Evolutionary conservation across 441 rosid species (phyloP).

Genomic region (Corymbia citriodora): DNA sequence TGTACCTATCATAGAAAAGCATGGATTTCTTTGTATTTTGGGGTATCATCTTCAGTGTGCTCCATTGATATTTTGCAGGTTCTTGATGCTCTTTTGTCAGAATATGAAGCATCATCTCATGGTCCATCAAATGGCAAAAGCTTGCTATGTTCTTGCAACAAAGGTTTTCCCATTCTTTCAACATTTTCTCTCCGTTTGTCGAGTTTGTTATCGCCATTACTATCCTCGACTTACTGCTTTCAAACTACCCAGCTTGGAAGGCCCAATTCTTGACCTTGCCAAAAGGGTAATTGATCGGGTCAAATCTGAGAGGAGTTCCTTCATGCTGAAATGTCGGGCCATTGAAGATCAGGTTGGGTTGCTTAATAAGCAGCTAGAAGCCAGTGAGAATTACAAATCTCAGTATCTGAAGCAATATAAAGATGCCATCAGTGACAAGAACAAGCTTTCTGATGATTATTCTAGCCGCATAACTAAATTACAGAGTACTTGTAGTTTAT

Average conservation of each 20-base stretch:
- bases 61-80: constrained; percentile 37
- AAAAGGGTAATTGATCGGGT: constrained; percentile 75
- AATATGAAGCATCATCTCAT: constrained; percentile 68
- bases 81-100: constrained; percentile 71
- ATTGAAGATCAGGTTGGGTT: constrained; percentile 83
- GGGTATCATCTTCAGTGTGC: not conserved
- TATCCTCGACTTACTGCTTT: not conserved
- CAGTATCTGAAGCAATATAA: constrained; percentile 90
- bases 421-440: constrained; percentile 92
- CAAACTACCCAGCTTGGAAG: constrained; percentile 64
- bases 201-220: not conserved
- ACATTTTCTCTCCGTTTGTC: not conserved
- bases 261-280: constrained; percentile 77
- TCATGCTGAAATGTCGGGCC: constrained; percentile 69
- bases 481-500: constrained; percentile 67
- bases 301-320: constrained; percentile 82
- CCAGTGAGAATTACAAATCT: constrained; percentile 75
- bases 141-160: constrained; percentile 74
- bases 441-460: constrained; percentile 83
- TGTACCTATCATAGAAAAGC: not conserved
- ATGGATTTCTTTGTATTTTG: not conserved
- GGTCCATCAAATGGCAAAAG: constrained; percentile 97
- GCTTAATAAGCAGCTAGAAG: constrained; percentile 79
- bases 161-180: constrained; percentile 39
- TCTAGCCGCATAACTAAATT: constrained; percentile 65